Conservation (phyloP, 495 filamentous ascomycete species). For the Talaromyces nanjingensis region DNA sequence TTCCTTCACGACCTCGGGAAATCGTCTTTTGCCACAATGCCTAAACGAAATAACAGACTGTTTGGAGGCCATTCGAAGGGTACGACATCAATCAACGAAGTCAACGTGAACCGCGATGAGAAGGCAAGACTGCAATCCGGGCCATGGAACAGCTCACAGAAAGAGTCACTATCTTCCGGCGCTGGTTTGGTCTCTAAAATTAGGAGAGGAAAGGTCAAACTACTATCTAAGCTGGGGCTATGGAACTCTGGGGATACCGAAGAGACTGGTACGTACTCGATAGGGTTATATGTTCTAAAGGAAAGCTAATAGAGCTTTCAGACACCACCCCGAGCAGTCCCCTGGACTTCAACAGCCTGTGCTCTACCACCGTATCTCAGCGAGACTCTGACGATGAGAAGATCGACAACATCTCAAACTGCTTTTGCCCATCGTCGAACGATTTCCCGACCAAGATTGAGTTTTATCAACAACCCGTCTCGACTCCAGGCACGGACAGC, state of each 20-base stretch:
- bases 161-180: neutral
- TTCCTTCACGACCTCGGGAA: neutral
- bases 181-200: slow-evolving; percentile 10
- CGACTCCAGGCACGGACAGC: neutral
- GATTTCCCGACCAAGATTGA: neutral
- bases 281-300: neutral
- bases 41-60: neutral
- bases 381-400: neutral
- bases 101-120: neutral
- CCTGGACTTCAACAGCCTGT: neutral
- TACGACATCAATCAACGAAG: neutral
- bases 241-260: slow-evolving; percentile 18
- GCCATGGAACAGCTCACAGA: neutral
- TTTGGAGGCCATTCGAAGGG: neutral
- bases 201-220: slow-evolving; percentile 27
- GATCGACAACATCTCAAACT: neutral
- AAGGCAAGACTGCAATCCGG: neutral
- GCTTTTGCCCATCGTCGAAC: neutral
- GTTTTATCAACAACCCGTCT: neutral
- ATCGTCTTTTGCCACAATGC: neutral
- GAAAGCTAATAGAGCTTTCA: neutral
- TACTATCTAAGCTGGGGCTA: slow-evolving; percentile 31
- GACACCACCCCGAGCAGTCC: neutral
- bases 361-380: neutral
- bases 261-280: neutral